phyloP scores from a whole-genome alignment of 2,329 filamentous ascomycete species.

The Pseudogymnoascus destructans region DNA sequence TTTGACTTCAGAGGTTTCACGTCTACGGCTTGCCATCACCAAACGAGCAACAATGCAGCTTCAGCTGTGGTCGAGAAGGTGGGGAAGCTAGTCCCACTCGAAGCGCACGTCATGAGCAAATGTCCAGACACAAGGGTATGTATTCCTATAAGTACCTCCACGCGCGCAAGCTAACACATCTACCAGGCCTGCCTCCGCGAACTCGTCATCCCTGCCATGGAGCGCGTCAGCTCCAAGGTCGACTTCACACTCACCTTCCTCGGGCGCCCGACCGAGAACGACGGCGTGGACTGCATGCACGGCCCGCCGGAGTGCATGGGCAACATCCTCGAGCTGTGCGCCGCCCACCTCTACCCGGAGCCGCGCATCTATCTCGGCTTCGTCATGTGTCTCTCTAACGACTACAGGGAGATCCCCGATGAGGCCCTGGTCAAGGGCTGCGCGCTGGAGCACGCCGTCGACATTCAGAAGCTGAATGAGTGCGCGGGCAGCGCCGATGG shows the following conservation, averaged over 20 bases:
- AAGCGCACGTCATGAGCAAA: conserved; percentile 95
- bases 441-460: conserved; percentile 78
- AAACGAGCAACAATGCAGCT: not conserved
- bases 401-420: conserved; percentile 67
- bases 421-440: conserved; percentile 72
- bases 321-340: conserved; percentile 89
- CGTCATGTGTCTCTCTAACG: conserved; percentile 71
- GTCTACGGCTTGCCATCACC: not conserved
- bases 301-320: conserved; percentile 84
- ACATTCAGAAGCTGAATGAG: conserved; percentile 67
- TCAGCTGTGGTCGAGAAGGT: not conserved
- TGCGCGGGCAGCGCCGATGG: conserved; percentile 72
- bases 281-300: conserved; percentile 79
- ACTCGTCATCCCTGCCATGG: conserved; percentile 77
- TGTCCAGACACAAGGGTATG: conserved; percentile 71
- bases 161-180: not conserved
- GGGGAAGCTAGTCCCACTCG: conserved; percentile 52
- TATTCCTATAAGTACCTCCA: not conserved
- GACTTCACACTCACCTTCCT: conserved; percentile 88
- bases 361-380: conserved; percentile 86
- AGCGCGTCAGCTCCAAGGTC: conserved; percentile 66
- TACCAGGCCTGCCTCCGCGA: conserved; percentile 61
- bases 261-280: conserved; percentile 61
- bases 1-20: not conserved
- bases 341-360: conserved; percentile 66